phyloP scores from a whole-genome alignment of 139 green algal species.

The Micractinium conductrix region DNA sequence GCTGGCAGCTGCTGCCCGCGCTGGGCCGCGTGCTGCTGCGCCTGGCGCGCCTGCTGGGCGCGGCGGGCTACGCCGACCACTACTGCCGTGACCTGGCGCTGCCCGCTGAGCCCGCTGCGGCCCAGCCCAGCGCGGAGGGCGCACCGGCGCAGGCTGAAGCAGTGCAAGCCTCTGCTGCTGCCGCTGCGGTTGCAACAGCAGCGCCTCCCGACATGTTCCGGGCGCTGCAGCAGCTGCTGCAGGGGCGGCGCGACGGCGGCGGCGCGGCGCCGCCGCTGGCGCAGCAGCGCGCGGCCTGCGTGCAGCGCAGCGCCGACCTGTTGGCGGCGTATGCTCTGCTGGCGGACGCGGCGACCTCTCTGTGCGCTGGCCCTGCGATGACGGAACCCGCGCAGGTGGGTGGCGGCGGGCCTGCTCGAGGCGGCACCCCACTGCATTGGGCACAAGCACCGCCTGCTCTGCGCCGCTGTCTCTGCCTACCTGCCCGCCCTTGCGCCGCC shows the following conservation, averaged over 20 bases:
- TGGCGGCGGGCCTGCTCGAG: background rate
- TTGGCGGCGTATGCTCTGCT: constrained; percentile 37
- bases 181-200: background rate
- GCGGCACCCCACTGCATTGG: too few relatives aligned
- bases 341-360: constrained; percentile 5
- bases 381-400: background rate
- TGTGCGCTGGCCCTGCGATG: background rate
- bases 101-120: background rate
- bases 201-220: constrained; percentile 38
- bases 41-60: constrained; percentile 42
- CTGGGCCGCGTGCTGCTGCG: constrained; percentile 48
- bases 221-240: constrained; percentile 41
- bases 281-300: constrained; percentile 2
- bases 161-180: background rate
- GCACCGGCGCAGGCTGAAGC: background rate
- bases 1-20: constrained; percentile 58
- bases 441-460: too few relatives aligned
- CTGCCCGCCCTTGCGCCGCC: background rate
- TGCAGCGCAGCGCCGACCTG: constrained; percentile 44
- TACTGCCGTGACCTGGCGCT: constrained; percentile 69
- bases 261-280: constrained; percentile 37
- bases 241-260: constrained; percentile 1
- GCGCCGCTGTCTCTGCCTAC: too few relatives aligned
- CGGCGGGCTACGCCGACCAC: constrained; percentile 57
- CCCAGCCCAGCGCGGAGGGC: background rate